Evolutionary conservation across 2,329 filamentous ascomycete species (phyloP), one percentile per base, ranked within the genome.

Genomic region (Sarocladiaceae sp.): DNA sequence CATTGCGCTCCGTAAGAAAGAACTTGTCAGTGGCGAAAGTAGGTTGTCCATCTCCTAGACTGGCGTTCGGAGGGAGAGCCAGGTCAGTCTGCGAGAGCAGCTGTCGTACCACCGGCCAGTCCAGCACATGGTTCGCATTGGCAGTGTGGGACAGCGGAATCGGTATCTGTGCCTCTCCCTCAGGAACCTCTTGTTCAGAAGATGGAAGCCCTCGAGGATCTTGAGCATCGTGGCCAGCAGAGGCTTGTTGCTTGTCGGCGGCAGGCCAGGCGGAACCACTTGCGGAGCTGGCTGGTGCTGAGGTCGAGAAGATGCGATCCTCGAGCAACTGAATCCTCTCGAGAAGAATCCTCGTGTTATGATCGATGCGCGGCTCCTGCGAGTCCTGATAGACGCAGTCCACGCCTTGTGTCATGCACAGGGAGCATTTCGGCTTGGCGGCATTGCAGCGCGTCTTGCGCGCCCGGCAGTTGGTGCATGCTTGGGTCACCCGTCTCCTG

Each of bases 391-490:
- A 60, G 3, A 57, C 43, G 43, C 58, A 60, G 24, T 58, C 57
- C 2, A 59, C 56, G 20, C 55, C 50, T 6, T 59, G 56, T 2
- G 48, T 31, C n/a, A 50, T 26, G 33, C 58, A 60, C 6, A 57
- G 46, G 19, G 57, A 51, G 39, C 58, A 60, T 44, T 48, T 50
- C 3, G 58, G 58, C 40, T 57, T 48, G 1, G 48, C 55, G 10
- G 57, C 58, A 35, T 60, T 58, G 33, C 58, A 60, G 2, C 58
- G 52, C 2, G 54, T 58, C 46, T 60, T 60, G 19, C 58, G 55
- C n/a, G 50, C 47, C 4, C 57, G 54, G 34, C 58, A 60, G 12
- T 58, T 58, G 2, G 51, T 51, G 24, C 58, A 60, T 18, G 58
- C 58, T 40, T 60, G 58, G 37, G 47, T 46, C 9, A 50, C 53